Percentiles rank a stretch among this genome's conserved stretches.
Conservation (phyloP, 805 yeast species). For the Zygosaccharomyces bisporus region DNA sequence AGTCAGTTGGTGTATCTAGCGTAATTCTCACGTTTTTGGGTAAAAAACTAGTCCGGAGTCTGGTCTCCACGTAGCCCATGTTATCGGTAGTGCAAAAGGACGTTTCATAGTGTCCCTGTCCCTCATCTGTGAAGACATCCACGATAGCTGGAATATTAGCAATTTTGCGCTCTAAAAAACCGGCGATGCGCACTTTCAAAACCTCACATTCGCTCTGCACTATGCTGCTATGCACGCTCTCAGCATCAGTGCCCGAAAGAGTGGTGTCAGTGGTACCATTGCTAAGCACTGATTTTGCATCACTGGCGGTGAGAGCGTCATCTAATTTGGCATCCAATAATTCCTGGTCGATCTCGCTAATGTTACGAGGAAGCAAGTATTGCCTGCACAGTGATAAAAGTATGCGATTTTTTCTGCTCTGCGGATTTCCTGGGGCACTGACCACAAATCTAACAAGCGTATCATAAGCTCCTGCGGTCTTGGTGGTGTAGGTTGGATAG, state of each 20-base stretch:
- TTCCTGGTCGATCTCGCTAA: constrained; percentile 8
- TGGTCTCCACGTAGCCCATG: constrained; percentile 61
- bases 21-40: constrained; percentile 41
- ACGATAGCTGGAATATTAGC: constrained; percentile 53
- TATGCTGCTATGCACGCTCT: constrained; percentile 1
- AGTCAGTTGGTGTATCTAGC: constrained; percentile 24
- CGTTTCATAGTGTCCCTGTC: constrained; percentile 29
- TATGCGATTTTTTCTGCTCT: constrained; percentile 66
- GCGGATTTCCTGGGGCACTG: constrained; percentile 57
- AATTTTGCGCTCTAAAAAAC: constrained; percentile 65
- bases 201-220: constrained; percentile 40
- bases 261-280: constrained; percentile 8
- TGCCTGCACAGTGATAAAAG: constrained; percentile 67
- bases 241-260: not conserved
- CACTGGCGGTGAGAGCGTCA: constrained; percentile 7
- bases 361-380: constrained; percentile 23
- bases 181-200: constrained; percentile 61
- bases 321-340: constrained; percentile 8
- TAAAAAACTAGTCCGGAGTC: constrained; percentile 50
- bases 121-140: constrained; percentile 50
- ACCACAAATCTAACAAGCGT: constrained; percentile 72
- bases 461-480: constrained; percentile 38
- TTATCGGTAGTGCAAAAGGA: constrained; percentile 50
- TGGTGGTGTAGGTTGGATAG: constrained; percentile 54
- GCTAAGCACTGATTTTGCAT: constrained; percentile 15